Base-by-base conservation (phyloP, 768 basidiomycete genomes). In the Pleurotus ostreatus region DNA sequence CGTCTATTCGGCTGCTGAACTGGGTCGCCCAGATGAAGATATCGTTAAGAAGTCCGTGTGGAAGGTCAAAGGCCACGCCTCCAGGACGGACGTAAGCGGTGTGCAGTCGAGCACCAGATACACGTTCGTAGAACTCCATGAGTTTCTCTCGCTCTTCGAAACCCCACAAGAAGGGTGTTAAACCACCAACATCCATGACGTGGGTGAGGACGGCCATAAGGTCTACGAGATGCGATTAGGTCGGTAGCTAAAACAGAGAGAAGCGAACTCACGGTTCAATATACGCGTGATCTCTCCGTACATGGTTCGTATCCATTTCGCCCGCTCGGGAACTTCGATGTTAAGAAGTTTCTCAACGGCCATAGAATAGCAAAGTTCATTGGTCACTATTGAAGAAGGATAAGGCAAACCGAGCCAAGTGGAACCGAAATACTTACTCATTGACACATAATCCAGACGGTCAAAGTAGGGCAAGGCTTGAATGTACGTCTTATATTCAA, bases 51-150 rank as follows among this genome's bases (percentile, higher is more conserved):
- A 99, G 77, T n/a, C 96, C 96, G 62, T 98, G 95, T 9, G 96
- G 96, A 45, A 99, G 78, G 67, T 99, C 96, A 67, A 94, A 98
- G 1, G 96, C 96, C 47, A 99, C 96, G 64, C 96, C 96, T 59
- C 96, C 96, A 1, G 96, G 96, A 59, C 96, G 89, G 47, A 98
- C 89, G 69, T 98, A 99, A n/a, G 96, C 96, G 4, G 94, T 86
- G 66, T 99, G 96, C 65, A 99, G 81, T 55, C 96, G 94, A 4
- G 96, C 96, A 61, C 96, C 96, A 7, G 95, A 98, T 40, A 98
- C 96, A 56, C 96, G 94, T 74, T 99, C 96, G 71, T 99, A 99
- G 74, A 98, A 99, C 69, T 99, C 96, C 96, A 98, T 98, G 60
- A 98, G 85, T 78, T 99, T 99, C 76, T 98, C 96, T 55, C 96